Base-by-base conservation (phyloP, 805 yeast species). In the Metschnikowia henanensis region DNA sequence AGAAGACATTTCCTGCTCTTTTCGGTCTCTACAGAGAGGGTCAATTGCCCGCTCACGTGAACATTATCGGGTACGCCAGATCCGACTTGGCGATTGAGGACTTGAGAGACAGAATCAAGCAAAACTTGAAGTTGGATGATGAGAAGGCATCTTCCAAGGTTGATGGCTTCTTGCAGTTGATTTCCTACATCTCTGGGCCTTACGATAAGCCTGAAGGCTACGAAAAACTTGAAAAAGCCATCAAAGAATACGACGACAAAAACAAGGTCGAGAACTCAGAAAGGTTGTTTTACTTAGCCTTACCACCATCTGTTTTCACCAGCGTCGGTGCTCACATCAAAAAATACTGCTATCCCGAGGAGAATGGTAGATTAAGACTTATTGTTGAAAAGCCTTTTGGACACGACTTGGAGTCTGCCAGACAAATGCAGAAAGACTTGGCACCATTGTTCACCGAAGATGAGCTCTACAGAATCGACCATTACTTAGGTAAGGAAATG, bases 321-420 rank as follows among this genome's bases (percentile, higher is more conserved):
- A 65, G 74, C 28, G 98, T 92, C 35, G 88, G 94, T 38, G 66
- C 72, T 36, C 80, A 86, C 49, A 70, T 94, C 60, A 89, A 86
- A 69, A 69, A 79, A 55, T 65, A 77, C 58, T 79, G 80, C 52
- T 87, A 90, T 65, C 58, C 58, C 3, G 20, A 37, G 29, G 62
- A 66, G 30, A 71, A 78, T 41, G 96, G 96, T 41, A 60, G 75
- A 42, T 52, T 89, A 29, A 80, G 97, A 65, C 72, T 94, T 54
- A 88, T 94, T 59, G 87, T 94, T 43, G 99, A 94, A 72, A 94
- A 94, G 74, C 99, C 99, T 30, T 94, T 94, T 62, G 99, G 99
- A 50, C 94, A 81, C 64, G 98, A 94, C 65, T 78, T 94, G 57
- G 78, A 76, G 48, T 75, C 89, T 41, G 81, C 95, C 4, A 79